Conservation (phyloP, 768 basidiomycete species). For the Polyporus arcularius region DNA sequence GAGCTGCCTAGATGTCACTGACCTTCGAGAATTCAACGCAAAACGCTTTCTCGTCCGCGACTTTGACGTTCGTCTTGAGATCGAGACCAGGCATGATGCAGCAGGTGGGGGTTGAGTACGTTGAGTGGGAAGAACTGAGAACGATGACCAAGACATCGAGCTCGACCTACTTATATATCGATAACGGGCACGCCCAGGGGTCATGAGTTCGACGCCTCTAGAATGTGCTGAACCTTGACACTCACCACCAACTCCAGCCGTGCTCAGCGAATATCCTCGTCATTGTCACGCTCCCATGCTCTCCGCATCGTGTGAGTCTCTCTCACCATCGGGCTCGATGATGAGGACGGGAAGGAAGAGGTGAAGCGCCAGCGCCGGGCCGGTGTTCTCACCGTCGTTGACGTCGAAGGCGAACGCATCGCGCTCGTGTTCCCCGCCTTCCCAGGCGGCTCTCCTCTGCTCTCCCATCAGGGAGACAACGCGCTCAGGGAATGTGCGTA, state of each 20-base stretch:
- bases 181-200: too few relatives aligned
- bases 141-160: neutral
- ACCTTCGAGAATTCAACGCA: constrained; percentile 61
- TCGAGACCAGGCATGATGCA: constrained; percentile 39
- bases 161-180: constrained; percentile 4
- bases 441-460: neutral
- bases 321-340: constrained; percentile 2
- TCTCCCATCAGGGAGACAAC: neutral
- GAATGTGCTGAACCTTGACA: neutral
- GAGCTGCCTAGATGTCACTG: neutral
- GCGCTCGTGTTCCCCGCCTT: neutral
- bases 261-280: neutral
- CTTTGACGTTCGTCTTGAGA: constrained; percentile 42
- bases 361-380: neutral
- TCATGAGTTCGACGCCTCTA: too few relatives aligned
- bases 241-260: neutral
- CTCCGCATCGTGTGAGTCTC: constrained; percentile 1
- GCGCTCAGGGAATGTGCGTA: neutral
- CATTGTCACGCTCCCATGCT: neutral
- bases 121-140: neutral
- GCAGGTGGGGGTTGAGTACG: neutral
- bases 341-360: constrained; percentile 1
- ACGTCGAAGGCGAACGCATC: neutral
- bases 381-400: neutral
- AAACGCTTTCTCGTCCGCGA: constrained; percentile 38